Evolutionary conservation across 75 land plant genomes (phyloP), one percentile per base, ranked within the genome.

Genomic region (Cupressus sempervirens): DNA sequence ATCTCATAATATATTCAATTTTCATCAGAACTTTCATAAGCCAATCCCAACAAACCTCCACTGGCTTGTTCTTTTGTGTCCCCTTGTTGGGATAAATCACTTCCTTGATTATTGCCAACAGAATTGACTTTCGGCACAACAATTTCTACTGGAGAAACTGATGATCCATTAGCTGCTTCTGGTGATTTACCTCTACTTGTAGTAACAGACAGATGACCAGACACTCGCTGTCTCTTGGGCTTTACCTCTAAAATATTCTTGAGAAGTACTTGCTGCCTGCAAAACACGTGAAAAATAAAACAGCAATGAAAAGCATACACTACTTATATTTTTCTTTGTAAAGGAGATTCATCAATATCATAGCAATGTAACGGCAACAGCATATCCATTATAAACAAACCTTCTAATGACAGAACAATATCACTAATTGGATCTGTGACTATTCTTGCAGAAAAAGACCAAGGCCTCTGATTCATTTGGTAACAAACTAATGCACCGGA

Each of bases 1-100:
- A 30, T 7, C 9, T 70, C 73, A 70, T 30, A 9, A 30, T 29
- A 30, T 29, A 74, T 76, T 84, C 83, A 73, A 23, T 94, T 95
- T 52, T 97, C 99, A 83, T 97, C 99, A 20, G 98, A 96, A 83
- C 92, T 95, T 40, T 93, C 96, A 91, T 97, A 97, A 68, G 98
- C 91, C 85, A 96, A 88, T n/a, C 98, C 98, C 83, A 97, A 54
- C 81, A 97, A 90, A 52, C 96, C 91, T 48, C 85, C 88, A 79
- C 48, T 87, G 52, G 88, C 88, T 67, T 90, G 88, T 73, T 88
- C 87, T 16, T 76, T 82, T 52, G 85, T 83, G 3, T 56, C 75
- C 36, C 81, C 86, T 43, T 48, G 80, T 46, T 84, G 76, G 35
- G 29, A 46, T 20, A 65, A 38, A 29, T 43, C 68, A 16, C 52